These are phyloP conservation scores for Colletotrichum gloeosporioides DNA, from an alignment of 2,329 filamentous ascomycete species.

Conservation along the genomic window DNA sequence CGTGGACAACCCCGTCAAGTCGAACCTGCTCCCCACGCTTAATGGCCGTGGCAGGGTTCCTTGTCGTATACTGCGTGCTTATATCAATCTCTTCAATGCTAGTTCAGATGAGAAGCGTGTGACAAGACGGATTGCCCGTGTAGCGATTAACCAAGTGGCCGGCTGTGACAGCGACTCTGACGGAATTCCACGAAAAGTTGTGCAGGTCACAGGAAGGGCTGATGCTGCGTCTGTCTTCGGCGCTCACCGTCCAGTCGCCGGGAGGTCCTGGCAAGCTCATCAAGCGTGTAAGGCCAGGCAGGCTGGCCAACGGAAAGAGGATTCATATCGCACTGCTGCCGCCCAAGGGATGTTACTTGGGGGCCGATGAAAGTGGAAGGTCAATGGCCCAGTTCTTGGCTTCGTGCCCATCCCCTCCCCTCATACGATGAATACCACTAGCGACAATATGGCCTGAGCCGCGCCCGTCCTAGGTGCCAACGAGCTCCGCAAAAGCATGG, in stretches of 20 bases:
- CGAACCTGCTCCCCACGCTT: background rate
- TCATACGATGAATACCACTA: conserved; percentile 11
- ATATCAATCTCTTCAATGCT: background rate
- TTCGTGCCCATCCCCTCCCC: background rate
- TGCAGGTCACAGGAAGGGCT: background rate
- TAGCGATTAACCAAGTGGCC: background rate
- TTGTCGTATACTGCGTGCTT: background rate
- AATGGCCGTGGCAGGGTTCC: background rate
- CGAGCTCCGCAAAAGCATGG: conserved; percentile 17
- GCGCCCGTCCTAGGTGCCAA: conserved; percentile 12
- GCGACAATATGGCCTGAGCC: conserved; percentile 14
- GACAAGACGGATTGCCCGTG: background rate
- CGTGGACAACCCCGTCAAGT: background rate
- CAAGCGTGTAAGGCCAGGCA: background rate
- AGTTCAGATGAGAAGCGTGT: background rate
- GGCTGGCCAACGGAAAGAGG: background rate
- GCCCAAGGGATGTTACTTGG: conserved; percentile 18
- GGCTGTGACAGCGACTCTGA: background rate
- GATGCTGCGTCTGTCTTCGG: background rate
- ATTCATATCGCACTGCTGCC: conserved; percentile 1
- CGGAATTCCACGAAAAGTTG: background rate
- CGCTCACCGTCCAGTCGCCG: background rate
- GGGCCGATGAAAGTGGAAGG: conserved; percentile 21
- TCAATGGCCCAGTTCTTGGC: conserved; percentile 7
- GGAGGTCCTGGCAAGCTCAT: background rate